Evolutionary conservation across 768 basidiomycete genomes (phyloP), one percentile per base, ranked within the genome.

Genomic region (Astraeus odoratus): DNA sequence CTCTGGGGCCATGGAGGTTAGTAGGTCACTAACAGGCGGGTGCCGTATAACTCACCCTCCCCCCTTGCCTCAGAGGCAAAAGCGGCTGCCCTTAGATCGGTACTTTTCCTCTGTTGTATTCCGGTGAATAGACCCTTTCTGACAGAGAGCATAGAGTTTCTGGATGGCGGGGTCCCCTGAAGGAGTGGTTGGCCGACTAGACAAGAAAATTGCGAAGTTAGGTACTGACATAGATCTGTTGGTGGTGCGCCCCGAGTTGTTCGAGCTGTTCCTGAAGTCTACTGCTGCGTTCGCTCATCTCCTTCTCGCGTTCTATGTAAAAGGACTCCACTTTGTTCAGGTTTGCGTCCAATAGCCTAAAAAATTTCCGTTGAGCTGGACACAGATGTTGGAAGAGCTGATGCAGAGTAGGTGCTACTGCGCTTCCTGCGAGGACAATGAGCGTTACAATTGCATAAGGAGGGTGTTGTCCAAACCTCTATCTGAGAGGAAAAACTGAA

Each of bases 311-410:
- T 20, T 77, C 78, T 5, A 75, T 56, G 59, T 89, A 98, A 63
- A 99, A 99, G 1, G 68, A 65, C 48, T 88, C 87, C 10, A 97
- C 79, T 61, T 95, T 96, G 18, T 83, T 79, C 2, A 97, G 69
- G 59, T 99, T 83, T 1, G 58, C 58, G 52, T 96, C 87, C 6
- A 97, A 71, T 19, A 79, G 70, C 2, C 77, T 72, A 48, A 98
- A 88, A 67, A 96, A 98, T 5, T 70, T 70, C 24, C 65, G 57
- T 56, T 94, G 85, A 19, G 73, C 65, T 0, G 78, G 70, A 10
- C 80, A 72, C 16, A 93, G 68, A 8, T 72, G 61, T 4, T 74
- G 69, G 15, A 86, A 59, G 20, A 87, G 62, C 18, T 73, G 67
- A 19, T 62, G 66, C 13, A 81, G 50, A 3, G 76, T 64, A 2